phyloP scores from a whole-genome alignment of 805 yeast species.

The Scheffersomyces coipomensis region DNA sequence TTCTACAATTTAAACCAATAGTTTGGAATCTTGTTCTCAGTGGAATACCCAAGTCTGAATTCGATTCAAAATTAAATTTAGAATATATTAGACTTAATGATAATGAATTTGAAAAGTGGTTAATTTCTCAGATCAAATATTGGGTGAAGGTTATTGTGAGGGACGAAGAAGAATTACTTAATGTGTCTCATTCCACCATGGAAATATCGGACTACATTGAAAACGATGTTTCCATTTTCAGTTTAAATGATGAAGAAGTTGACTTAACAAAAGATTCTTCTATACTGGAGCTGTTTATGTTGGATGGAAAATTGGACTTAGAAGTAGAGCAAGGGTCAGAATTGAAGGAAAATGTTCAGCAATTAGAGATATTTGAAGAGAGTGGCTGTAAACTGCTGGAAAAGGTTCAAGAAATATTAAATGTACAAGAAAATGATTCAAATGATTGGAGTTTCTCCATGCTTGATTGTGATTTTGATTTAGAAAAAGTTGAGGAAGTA shows the following conservation, averaged over 20 bases:
- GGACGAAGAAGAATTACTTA: no score
- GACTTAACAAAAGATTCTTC: background rate
- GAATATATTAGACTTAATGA: background rate
- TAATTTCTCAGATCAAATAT: background rate
- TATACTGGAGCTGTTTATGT: no score
- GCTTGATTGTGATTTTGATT: background rate
- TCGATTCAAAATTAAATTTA: background rate
- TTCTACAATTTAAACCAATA: background rate
- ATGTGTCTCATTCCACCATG: no score
- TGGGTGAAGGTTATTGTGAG: no score
- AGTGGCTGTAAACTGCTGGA: no score
- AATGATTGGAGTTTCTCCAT: background rate
- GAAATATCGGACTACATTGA: no score
- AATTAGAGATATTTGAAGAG: no score
- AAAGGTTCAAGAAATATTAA: no score
- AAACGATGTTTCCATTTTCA: background rate
- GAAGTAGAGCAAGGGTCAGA: no score
- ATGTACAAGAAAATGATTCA: background rate
- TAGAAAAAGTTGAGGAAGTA: no score
- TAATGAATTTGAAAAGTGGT: background rate
- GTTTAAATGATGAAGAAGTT: background rate
- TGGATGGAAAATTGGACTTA: no score
- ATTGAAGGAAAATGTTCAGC: no score
- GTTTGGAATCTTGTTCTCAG: background rate
- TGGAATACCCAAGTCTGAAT: background rate